Evolutionary conservation across 2,329 filamentous ascomycete genomes (phyloP), one percentile per base, ranked within the genome.

Genomic region (Ceratocystiopsis minuta): DNA sequence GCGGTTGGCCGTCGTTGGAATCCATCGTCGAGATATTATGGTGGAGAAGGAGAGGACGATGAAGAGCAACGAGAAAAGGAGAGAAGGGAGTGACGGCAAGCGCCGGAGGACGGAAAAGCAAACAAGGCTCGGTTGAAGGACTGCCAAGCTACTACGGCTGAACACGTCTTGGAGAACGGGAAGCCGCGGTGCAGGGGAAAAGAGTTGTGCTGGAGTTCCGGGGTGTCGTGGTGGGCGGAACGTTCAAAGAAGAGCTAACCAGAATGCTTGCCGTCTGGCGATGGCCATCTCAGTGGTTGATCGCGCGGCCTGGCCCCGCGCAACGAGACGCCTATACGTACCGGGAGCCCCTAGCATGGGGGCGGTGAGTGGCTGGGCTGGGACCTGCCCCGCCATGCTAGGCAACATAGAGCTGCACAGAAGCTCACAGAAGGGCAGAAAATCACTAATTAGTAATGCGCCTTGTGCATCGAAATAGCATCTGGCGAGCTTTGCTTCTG

Each of bases 1-100:
- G 57, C 17, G 54, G 49, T 17, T 51, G 58, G 49, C 62, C 60
- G 44, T 65, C 60, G 55, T 62, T 62, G 14, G 65, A 59, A 49
- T 70, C 66, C 67, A 70, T 62, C 14, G 15, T 6, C 20, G 24
- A n/a, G 34, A 44, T 16, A 16, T 34, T 11, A 12, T 3, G 38
- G 38, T n/a, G 14, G 4, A 12, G 3, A 16, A 20, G 12, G n/a
- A 15, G 13, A 12, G 18, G 31, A 31, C 6, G n/a, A 12, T 16
- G 15, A 17, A 17, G 34, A 35, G n/a, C n/a, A 11, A 11, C n/a
- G 34, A 16, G n/a, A 24, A 37, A 37, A 14, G 36, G 18, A 37
- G 36, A 24, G 11, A 14, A 10, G 11, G 31, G 32, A 15, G 32
- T 3, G 32, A 15, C 11, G 32, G 32, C 15, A 33, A 15, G 15